Base-by-base conservation (phyloP, 345 rosid genomes). In the Bruguiera gymnorhiza region DNA sequence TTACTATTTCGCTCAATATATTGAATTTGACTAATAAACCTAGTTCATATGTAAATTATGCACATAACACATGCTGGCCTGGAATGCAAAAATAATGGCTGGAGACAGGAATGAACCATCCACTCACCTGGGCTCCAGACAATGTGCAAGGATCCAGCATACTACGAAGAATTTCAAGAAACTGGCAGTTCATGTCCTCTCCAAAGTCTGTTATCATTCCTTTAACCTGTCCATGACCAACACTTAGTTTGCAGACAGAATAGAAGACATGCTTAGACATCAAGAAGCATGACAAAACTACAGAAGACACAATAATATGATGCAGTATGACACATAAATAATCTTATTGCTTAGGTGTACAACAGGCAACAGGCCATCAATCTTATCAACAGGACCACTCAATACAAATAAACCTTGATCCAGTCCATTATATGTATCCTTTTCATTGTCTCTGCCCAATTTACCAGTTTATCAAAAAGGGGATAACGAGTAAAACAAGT, bases 201-300 rank as follows among this genome's bases (percentile, higher is more conserved):
- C 92, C 97, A 71, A 92, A 92, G 76, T 92, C 98, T 63, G 97
- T 92, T 77, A 88, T 76, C 98, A 96, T 87, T 67, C 99, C 96
- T 78, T 90, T 90, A 65, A 96, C 98, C 99, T 96, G 86, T 39
- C 66, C 21, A 64, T 50, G 65, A 69, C 19, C 39, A 55, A 64
- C 29, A 58, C 30, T 73, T 34, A 73, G 50, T 57, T 66, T 21
- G 37, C 34, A 21, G 21, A 43, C 43, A 4, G 7, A n/a, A 34
- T 48, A 58, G 32, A 65, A 27, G n/a, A 43, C 4, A 0, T 26
- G 27, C 67, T n/a, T 56, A 26, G 20, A 67, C 36, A 6, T 58
- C 53, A 43, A 19, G 0, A 56, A 39, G 20, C 10, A 56, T 23
- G 18, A 21, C 31, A 26, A 18, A 66, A 46, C 62, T 8, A 29